Evolutionary conservation across 129 eudicot species (phyloP).

Genomic region (Scalesia atractyloides): DNA sequence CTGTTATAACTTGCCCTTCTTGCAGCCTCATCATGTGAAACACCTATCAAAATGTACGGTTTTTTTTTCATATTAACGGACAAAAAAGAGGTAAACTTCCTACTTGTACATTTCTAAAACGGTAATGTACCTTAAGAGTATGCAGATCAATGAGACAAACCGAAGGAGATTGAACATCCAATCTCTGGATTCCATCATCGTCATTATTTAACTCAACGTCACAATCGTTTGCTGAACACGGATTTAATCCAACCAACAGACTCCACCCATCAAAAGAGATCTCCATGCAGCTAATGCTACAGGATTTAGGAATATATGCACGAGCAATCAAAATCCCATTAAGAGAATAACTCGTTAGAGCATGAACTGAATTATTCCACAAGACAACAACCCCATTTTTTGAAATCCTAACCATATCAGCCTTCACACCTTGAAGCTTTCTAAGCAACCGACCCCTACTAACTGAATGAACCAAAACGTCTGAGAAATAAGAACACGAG

Average conservation of each 20-base stretch:
- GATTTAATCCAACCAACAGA: constrained; percentile 69
- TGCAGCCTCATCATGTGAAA: constrained; percentile 57
- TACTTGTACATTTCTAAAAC: neutral
- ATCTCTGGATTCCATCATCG: constrained; percentile 33
- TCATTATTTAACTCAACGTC: constrained; percentile 19
- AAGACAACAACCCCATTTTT: constrained; percentile 59
- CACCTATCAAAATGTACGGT: constrained; percentile 51
- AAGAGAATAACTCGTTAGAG: constrained; percentile 62
- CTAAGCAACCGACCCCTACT: constrained; percentile 76
- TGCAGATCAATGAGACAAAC: constrained; percentile 73
- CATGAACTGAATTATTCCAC: constrained; percentile 54
- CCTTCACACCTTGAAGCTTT: constrained; percentile 67
- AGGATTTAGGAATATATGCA: constrained; percentile 54
- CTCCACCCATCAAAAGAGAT: constrained; percentile 70
- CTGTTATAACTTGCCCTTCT: constrained; percentile 67
- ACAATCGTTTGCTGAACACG: constrained; percentile 42
- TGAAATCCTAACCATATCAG: constrained; percentile 71
- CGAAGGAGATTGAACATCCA: constrained; percentile 64
- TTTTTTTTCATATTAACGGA: neutral
- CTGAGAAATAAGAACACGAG: constrained; percentile 74
- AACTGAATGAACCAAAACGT: constrained; percentile 74
- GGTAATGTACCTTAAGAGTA: constrained; percentile 57
- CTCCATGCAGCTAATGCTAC: constrained; percentile 75
- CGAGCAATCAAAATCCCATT: constrained; percentile 65
- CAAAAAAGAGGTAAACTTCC: neutral